Conservation (phyloP, 768 basidiomycete species). For the Russula ochroleuca region DNA sequence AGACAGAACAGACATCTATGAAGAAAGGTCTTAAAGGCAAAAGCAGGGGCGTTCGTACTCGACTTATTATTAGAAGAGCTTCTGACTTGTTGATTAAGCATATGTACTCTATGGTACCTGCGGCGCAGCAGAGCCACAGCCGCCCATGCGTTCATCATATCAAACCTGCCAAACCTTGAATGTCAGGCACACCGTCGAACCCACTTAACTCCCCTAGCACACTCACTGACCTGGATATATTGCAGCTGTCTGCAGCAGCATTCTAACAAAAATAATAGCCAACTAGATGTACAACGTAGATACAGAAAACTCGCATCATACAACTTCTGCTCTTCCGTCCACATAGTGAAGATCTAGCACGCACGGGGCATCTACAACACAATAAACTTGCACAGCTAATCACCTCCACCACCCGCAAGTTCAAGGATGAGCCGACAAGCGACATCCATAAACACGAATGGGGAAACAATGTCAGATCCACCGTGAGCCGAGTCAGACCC, state of each 20-base stretch:
- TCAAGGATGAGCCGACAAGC: conserved; percentile 92
- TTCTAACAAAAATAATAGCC: conserved; percentile 1
- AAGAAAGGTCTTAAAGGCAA: too few species aligned
- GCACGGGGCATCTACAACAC: conserved; percentile 4
- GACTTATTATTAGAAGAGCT: neutral
- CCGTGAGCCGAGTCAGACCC: conserved; percentile 50
- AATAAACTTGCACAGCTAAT: neutral
- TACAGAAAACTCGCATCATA: conserved; percentile 18
- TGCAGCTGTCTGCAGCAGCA: conserved; percentile 7
- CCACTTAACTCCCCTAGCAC: too few species aligned
- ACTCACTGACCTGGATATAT: conserved; percentile 1
- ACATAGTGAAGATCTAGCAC: conserved; percentile 15
- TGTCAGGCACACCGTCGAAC: too few species aligned
- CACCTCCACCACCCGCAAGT: conserved; percentile 63
- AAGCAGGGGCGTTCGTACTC: too few species aligned
- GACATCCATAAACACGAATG: conserved; percentile 96
- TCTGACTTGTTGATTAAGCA: neutral
- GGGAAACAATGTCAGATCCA: conserved; percentile 69
- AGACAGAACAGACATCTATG: too few species aligned
- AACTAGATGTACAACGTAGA: conserved; percentile 26
- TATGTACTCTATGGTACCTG: neutral
- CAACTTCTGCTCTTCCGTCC: conserved; percentile 13
- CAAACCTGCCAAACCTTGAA: neutral
- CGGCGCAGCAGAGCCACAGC: neutral
- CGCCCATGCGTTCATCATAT: neutral